Base-by-base conservation (phyloP, 768 basidiomycete species). In the Exidia glandulosa region DNA sequence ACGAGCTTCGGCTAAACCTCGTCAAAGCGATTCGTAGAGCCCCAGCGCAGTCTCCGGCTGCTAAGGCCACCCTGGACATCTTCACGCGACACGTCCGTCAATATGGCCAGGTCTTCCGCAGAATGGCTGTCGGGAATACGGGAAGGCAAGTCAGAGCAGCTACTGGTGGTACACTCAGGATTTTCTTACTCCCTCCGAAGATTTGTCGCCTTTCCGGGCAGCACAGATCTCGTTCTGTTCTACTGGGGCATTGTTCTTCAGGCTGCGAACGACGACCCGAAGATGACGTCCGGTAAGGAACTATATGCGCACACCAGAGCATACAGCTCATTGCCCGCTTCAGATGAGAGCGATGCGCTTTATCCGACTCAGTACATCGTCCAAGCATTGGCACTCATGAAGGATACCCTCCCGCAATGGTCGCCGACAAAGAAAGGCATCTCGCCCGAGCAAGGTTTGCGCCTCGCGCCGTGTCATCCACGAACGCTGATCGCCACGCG, bases 381-480 rank as follows among this genome's bases (percentile, higher is more conserved):
- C 0, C 90, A 91, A 67, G 87, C 86, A 2, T 86, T 93, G 84
- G 86, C 88, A 5, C 73, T 93, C 9, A 92, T 93, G 74, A 90
- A 87, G 65, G 90, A 91, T 60, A 88, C 81, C 63, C 77, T 93
- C 27, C 78, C 83, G 9, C 86, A 85, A 66, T 93, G 90, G 89
- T 79, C 85, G 0, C 83, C 86, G 2, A 69, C 76, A 31, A 88
- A 86, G 62, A 76, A 78, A 64, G 81, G 81, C 62, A 27, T 36
- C 50, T 57, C 54, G 23, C 57, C 4, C 31, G 30, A 32, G 27
- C 4, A n/a, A n/a, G n/a, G n/a, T n/a, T n/a, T n/a, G n/a, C n/a
- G n/a, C n/a, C n/a, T n/a, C n/a, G n/a, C n/a, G n/a, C n/a, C n/a
- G n/a, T n/a, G n/a, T n/a, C n/a, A n/a, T n/a, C 19, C 33, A 56